These are phyloP conservation scores for Mrakia gelida DNA, from an alignment of 768 basidiomycete species.

Conservation along the genomic window DNA sequence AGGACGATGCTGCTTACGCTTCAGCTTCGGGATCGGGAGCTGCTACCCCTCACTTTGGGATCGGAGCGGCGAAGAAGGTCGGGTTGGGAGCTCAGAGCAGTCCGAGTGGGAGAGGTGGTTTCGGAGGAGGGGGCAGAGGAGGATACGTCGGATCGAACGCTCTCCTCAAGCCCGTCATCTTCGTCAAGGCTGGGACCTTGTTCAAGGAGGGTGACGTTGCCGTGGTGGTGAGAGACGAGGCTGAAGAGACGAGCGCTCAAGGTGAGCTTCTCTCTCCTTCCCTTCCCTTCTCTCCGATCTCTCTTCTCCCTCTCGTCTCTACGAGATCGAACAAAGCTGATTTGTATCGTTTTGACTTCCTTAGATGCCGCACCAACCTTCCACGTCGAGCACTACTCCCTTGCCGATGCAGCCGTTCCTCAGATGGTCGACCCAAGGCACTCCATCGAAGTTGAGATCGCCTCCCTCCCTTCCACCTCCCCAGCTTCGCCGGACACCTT, in stretches of 20 bases:
- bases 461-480: background rate
- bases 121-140: constrained; percentile 9
- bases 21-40: constrained; percentile 14
- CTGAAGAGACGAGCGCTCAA: background rate
- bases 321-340: background rate
- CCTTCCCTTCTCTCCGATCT: background rate
- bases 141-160: constrained; percentile 12
- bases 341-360: no score
- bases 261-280: background rate
- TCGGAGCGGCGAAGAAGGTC: constrained; percentile 16
- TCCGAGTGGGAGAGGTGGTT: constrained; percentile 2
- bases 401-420: constrained; percentile 19
- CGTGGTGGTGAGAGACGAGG: background rate
- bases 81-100: background rate
- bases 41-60: constrained; percentile 26
- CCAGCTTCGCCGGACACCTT: background rate
- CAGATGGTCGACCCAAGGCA: constrained; percentile 19
- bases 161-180: constrained; percentile 23
- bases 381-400: constrained; percentile 17
- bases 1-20: constrained; percentile 23
- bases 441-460: constrained; percentile 8
- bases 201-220: constrained; percentile 31
- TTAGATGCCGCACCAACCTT: background rate
- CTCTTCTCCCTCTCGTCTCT: background rate
- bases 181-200: constrained; percentile 33